Percentiles rank a stretch among this genome's conserved stretches.
These are phyloP conservation scores for Macrolepiota fuliginosa DNA, from an alignment of 768 basidiomycete genomes.

Conservation along the genomic window DNA sequence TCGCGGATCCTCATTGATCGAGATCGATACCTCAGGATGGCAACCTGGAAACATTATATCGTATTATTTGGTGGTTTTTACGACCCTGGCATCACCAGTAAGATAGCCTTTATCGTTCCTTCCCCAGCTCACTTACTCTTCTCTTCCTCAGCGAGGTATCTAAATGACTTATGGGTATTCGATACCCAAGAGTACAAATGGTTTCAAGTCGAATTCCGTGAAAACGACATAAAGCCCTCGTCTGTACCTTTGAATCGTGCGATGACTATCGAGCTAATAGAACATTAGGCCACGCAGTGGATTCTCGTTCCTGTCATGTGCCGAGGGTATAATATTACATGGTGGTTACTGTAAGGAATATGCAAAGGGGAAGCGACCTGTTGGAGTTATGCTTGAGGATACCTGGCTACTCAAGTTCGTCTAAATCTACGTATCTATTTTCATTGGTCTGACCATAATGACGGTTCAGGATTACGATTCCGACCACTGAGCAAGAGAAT, in stretches of 20 bases:
- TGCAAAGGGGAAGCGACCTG: conserved; percentile 75
- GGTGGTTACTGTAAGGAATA: conserved; percentile 95
- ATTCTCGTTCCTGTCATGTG: conserved; percentile 77
- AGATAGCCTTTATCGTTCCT: conserved; percentile 16
- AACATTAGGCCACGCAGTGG: conserved; percentile 65
- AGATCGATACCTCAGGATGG: conserved; percentile 55
- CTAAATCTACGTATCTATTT: not conserved
- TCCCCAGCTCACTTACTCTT: not conserved
- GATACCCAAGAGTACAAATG: conserved; percentile 86
- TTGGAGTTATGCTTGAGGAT: conserved; percentile 88
- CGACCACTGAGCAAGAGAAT: conserved; percentile 15
- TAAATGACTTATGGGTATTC: conserved; percentile 84
- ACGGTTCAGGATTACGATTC: conserved; percentile 19
- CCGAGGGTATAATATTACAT: conserved; percentile 79
- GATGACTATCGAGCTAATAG: not conserved
- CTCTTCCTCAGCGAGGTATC: conserved; percentile 59
- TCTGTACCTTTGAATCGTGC: conserved; percentile 30
- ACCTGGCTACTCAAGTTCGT: conserved; percentile 82
- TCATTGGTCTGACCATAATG: not conserved
- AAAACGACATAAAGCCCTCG: conserved; percentile 74
- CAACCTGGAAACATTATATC: conserved; percentile 84
- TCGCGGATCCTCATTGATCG: not conserved
- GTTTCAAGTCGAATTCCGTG: conserved; percentile 72
- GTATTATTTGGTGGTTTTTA: conserved; percentile 91
- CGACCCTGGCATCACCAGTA: conserved; percentile 82